These are phyloP conservation scores for Pleurotus ostreatus DNA, from an alignment of 768 basidiomycete species.

Conservation along the genomic window DNA sequence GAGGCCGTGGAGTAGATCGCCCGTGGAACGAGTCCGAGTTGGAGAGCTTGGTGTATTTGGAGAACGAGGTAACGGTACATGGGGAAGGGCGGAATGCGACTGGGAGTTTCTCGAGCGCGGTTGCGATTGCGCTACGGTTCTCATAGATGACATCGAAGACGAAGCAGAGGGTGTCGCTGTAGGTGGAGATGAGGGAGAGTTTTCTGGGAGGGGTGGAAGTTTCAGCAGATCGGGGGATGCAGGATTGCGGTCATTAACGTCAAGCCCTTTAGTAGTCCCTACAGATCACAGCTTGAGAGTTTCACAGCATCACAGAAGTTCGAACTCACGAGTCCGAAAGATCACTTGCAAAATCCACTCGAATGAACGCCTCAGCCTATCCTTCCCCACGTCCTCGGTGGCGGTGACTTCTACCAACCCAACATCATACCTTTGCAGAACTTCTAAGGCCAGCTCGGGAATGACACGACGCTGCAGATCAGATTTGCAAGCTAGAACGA, in stretches of 20 bases:
- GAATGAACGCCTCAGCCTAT: slow-evolving; percentile 72
- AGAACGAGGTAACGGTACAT: slow-evolving; percentile 30
- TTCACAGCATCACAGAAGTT: not conserved
- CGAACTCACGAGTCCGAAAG: slow-evolving; percentile 38
- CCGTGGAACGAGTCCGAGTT: slow-evolving; percentile 51
- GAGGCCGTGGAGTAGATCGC: slow-evolving; percentile 38
- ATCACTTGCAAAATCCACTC: slow-evolving; percentile 71
- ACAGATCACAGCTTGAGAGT: slow-evolving; percentile 9
- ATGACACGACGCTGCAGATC: slow-evolving; percentile 62
- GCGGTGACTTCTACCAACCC: slow-evolving; percentile 76
- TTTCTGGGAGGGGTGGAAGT: slow-evolving; percentile 53
- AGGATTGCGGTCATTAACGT: slow-evolving; percentile 57
- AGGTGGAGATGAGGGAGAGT: slow-evolving; percentile 48
- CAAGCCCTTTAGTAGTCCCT: slow-evolving; percentile 29
- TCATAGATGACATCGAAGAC: slow-evolving; percentile 20
- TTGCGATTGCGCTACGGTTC: slow-evolving; percentile 24
- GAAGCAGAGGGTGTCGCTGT: slow-evolving; percentile 38
- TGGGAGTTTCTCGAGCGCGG: slow-evolving; percentile 20
- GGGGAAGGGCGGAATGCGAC: slow-evolving; percentile 22
- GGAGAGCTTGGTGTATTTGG: slow-evolving; percentile 41
- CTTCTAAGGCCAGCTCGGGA: slow-evolving; percentile 43
- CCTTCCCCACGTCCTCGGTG: slow-evolving; percentile 51
- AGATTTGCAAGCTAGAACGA: slow-evolving; percentile 87
- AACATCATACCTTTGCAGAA: slow-evolving; percentile 61
- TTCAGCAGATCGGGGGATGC: slow-evolving; percentile 62